Evolutionary conservation across 148 eudicot species (phyloP).

Genomic region (Oxyria digyna): DNA sequence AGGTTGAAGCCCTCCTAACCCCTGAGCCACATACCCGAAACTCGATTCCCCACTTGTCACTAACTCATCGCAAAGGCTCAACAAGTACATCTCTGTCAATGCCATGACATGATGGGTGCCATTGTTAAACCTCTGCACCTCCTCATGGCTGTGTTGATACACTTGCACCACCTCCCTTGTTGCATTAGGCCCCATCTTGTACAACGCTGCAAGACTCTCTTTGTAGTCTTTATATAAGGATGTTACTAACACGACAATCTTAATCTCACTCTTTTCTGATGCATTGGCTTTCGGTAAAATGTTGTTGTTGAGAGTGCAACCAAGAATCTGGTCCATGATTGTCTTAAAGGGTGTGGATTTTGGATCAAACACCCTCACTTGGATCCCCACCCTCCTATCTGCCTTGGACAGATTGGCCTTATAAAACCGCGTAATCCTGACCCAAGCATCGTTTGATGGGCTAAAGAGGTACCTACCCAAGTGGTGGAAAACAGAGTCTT

Average conservation of each 20-base stretch:
- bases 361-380: constrained; percentile 35
- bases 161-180: constrained; percentile 48
- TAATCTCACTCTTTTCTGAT: constrained; percentile 6
- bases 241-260: constrained; percentile 34
- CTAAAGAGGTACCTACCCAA: constrained; percentile 59
- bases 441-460: constrained; percentile 65
- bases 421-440: constrained; percentile 43
- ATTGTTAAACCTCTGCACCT: constrained; percentile 40
- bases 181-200: constrained; percentile 41
- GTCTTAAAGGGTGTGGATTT: constrained; percentile 7
- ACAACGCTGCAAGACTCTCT: constrained; percentile 28
- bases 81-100: constrained; percentile 75
- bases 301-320: constrained; percentile 34
- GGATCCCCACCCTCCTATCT: constrained; percentile 54
- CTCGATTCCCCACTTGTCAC: constrained; percentile 73
- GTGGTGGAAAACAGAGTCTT: constrained; percentile 51
- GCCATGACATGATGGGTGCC: constrained; percentile 50
- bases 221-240: constrained; percentile 39
- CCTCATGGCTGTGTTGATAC: constrained; percentile 70
- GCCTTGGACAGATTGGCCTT: constrained; percentile 45
- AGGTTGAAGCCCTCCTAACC: constrained; percentile 66
- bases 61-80: constrained; percentile 64
- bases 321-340: constrained; percentile 43
- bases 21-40: constrained; percentile 83
- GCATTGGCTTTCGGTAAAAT: constrained; percentile 19